Conservation (phyloP, 2,329 filamentous ascomycete genomes). For the Verticillium tricorpus region DNA sequence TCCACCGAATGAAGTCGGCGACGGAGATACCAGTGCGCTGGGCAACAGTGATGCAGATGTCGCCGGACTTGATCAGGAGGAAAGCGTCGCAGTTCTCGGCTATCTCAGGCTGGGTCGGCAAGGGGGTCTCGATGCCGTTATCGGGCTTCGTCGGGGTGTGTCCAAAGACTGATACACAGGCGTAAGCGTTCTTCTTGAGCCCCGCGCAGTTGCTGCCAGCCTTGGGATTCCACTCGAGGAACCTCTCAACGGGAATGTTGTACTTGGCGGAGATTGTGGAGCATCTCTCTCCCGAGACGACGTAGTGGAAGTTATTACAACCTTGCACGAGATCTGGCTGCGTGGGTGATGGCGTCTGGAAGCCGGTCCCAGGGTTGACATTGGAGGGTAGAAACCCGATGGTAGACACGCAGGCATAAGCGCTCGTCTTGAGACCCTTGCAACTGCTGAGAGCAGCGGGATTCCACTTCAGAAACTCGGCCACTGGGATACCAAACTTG, state of each 20-base stretch:
- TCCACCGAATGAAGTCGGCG: slow-evolving; percentile 18
- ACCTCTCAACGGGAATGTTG: slow-evolving; percentile 16
- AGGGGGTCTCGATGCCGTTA: slow-evolving; percentile 19
- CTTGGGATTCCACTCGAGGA: slow-evolving; percentile 12
- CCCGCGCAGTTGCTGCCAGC: slow-evolving; percentile 1
- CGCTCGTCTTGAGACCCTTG: slow-evolving; percentile 4
- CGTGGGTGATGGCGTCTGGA: slow-evolving; percentile 21
- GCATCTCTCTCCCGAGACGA: slow-evolving; percentile 18
- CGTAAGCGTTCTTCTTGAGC: slow-evolving; percentile 5
- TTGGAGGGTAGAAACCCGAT: slow-evolving; percentile 2
- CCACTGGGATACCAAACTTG: slow-evolving; percentile 8
- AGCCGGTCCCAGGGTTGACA: slow-evolving; percentile 13
- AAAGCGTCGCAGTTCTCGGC: slow-evolving; percentile 22
- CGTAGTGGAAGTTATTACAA: slow-evolving; percentile 22
- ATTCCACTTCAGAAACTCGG: slow-evolving; percentile 16
- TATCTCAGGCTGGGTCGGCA: slow-evolving; percentile 22
- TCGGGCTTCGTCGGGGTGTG: neutral
- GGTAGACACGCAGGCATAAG: slow-evolving; percentile 3
- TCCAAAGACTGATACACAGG: slow-evolving; percentile 4
- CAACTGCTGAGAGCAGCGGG: neutral
- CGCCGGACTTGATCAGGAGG: slow-evolving; percentile 14
- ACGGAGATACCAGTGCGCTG: slow-evolving; percentile 15
- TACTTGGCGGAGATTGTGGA: slow-evolving; percentile 15
- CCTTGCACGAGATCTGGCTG: slow-evolving; percentile 22
- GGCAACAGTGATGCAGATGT: slow-evolving; percentile 20